Conservation (phyloP, 2,329 filamentous ascomycete species). For the Pseudogymnoascus sp. region DNA sequence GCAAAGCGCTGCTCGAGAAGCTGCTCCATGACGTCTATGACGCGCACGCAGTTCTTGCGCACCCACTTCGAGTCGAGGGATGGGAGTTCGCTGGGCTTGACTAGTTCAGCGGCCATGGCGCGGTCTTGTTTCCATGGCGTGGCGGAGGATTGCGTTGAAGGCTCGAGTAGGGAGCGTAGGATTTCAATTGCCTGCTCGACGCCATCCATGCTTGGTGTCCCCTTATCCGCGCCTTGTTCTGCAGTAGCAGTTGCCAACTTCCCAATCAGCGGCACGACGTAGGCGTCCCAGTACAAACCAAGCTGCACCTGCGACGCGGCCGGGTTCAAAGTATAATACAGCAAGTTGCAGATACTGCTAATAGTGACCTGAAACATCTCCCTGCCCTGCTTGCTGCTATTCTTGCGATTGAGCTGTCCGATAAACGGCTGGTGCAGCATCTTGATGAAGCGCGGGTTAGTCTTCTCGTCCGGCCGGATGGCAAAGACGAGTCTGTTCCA, state of each 20-base stretch:
- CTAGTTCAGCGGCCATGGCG: constrained; percentile 49
- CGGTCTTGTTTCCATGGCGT: constrained; percentile 67
- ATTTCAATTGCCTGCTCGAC: constrained; percentile 51
- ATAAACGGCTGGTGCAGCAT: constrained; percentile 61
- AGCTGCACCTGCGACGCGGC: constrained; percentile 55
- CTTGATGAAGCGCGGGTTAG: constrained; percentile 45
- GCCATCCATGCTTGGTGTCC: neutral
- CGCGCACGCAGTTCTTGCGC: constrained; percentile 55
- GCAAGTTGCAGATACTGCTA: constrained; percentile 67
- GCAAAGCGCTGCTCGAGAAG: constrained; percentile 53
- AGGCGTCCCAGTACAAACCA: constrained; percentile 70
- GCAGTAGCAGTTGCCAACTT: constrained; percentile 36
- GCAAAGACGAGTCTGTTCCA: constrained; percentile 81
- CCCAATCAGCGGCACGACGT: constrained; percentile 56
- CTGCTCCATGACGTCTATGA: constrained; percentile 55
- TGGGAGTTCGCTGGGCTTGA: constrained; percentile 64
- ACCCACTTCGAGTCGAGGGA: constrained; percentile 81
- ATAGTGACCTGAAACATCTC: constrained; percentile 50
- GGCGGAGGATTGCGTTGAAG: constrained; percentile 25
- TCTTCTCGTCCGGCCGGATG: constrained; percentile 54
- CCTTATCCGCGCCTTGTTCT: constrained; percentile 20
- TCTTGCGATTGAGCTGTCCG: constrained; percentile 59
- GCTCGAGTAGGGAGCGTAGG: constrained; percentile 63
- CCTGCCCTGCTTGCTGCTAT: constrained; percentile 46
- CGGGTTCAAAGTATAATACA: constrained; percentile 76